Conservation (phyloP, 2,329 filamentous ascomycete genomes). For the Arthrinium phaeospermum region DNA sequence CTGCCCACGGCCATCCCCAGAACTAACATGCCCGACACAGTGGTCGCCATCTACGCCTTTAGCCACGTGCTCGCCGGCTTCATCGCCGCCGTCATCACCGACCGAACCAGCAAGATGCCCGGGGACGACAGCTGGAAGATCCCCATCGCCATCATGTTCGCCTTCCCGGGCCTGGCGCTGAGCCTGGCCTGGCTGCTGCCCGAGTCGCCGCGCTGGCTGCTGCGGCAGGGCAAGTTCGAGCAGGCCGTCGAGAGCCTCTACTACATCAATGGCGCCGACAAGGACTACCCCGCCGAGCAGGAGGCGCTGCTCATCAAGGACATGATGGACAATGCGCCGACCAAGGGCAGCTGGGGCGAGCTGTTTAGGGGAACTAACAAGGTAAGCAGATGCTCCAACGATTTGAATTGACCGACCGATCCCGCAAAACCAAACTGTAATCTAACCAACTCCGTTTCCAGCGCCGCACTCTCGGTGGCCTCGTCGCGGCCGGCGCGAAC, state of each 20-base stretch:
- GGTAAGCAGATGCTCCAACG: not conserved
- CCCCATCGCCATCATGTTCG: not conserved
- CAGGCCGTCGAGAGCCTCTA: not conserved
- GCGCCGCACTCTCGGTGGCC: not conserved
- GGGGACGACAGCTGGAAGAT: not conserved
- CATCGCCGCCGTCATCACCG: not conserved
- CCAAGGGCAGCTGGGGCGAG: not conserved
- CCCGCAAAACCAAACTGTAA: too few species aligned
- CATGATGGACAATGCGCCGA: not conserved
- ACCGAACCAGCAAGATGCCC: not conserved
- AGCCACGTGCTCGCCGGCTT: not conserved
- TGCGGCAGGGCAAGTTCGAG: not conserved
- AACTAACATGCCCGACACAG: not conserved
- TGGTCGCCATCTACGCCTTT: constrained; percentile 2
- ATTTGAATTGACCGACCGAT: too few species aligned
- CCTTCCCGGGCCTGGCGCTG: not conserved
- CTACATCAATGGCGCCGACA: not conserved
- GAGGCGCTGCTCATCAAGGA: not conserved
- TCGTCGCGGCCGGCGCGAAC: not conserved
- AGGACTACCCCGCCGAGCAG: not conserved
- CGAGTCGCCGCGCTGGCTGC: not conserved
- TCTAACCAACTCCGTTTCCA: not conserved
- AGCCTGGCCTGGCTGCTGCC: not conserved
- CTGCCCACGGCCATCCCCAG: too few species aligned
- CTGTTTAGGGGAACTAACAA: not conserved